phyloP scores from a whole-genome alignment of 1,284 basidiomycete genomes.

The Meira nashicola region DNA sequence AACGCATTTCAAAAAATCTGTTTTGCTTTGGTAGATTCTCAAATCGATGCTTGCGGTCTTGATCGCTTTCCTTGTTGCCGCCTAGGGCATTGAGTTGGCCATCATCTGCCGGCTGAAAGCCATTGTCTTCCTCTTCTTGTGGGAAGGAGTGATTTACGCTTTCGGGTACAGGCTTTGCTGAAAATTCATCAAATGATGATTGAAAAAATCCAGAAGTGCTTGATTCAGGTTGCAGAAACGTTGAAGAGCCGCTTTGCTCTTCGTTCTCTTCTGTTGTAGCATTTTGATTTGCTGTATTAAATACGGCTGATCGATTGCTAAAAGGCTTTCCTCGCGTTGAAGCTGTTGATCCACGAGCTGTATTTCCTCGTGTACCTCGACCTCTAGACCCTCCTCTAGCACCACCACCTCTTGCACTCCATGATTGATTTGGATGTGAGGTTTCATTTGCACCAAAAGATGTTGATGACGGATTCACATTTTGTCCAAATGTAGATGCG shows the following conservation, averaged over 20 bases:
- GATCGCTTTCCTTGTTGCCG: neutral
- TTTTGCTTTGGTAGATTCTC: slow-evolving; percentile 6
- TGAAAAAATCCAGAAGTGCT: neutral
- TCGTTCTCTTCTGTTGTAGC: neutral
- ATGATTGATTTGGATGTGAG: neutral
- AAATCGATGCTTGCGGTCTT: slow-evolving; percentile 14
- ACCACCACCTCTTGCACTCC: neutral
- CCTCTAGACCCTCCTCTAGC: neutral
- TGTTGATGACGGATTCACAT: neutral
- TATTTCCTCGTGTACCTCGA: neutral
- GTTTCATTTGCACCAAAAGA: no score
- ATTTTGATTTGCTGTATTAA: neutral
- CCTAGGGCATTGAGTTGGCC: neutral
- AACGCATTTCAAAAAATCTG: slow-evolving; percentile 55
- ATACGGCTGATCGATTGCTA: slow-evolving; percentile 3
- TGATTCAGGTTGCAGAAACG: neutral
- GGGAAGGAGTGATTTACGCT: neutral
- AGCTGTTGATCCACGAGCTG: neutral
- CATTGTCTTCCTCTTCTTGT: neutral
- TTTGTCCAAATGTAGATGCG: neutral
- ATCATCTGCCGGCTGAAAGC: neutral
- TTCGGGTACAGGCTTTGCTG: neutral
- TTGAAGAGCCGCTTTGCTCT: neutral
- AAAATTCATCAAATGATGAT: neutral
- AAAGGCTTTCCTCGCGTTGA: neutral